A percentile compares a stretch with the other conserved stretches of the same genome.
Evolutionary conservation across 2,329 filamentous ascomycete species (phyloP).

Genomic region (Cladobotryum protrusum): DNA sequence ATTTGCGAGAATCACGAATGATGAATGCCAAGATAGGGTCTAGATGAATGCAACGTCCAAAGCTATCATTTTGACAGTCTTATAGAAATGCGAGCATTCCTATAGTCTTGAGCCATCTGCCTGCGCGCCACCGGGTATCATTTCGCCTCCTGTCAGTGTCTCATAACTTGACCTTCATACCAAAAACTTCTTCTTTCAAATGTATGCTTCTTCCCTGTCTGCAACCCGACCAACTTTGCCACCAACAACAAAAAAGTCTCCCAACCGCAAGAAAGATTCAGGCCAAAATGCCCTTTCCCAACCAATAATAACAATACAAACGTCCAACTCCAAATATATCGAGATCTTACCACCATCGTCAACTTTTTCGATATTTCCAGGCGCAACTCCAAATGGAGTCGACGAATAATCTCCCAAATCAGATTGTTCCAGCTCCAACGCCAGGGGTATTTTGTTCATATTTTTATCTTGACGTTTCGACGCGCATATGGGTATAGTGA

Average conservation of each 20-base stretch:
- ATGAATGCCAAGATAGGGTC: not conserved
- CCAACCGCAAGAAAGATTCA: not conserved
- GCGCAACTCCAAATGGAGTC: conserved; percentile 1
- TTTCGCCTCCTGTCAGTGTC: conserved; percentile 8
- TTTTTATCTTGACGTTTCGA: conserved; percentile 25
- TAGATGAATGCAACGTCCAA: not conserved
- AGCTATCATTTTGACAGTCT: not conserved
- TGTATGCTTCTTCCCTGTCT: not conserved
- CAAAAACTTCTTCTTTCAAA: not conserved
- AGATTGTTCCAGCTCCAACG: conserved; percentile 20
- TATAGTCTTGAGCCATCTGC: not conserved
- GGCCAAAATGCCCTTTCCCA: not conserved
- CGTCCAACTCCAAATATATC: not conserved
- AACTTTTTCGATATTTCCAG: not conserved
- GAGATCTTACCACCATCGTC: conserved; percentile 1
- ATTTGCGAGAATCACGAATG: not conserved
- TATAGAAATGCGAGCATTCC: not conserved
- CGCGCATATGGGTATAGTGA: conserved; percentile 31
- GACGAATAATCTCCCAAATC: conserved; percentile 21
- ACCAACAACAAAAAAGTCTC: not conserved
- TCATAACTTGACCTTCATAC: conserved; percentile 9
- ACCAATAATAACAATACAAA: not conserved
- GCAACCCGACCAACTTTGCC: not conserved
- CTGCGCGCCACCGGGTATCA: conserved; percentile 9
- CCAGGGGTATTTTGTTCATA: conserved; percentile 30